Percentiles rank a stretch among this genome's conserved stretches.
Conservation (phyloP, 2,329 filamentous ascomycete species). For the Aspergillus tamarii region DNA sequence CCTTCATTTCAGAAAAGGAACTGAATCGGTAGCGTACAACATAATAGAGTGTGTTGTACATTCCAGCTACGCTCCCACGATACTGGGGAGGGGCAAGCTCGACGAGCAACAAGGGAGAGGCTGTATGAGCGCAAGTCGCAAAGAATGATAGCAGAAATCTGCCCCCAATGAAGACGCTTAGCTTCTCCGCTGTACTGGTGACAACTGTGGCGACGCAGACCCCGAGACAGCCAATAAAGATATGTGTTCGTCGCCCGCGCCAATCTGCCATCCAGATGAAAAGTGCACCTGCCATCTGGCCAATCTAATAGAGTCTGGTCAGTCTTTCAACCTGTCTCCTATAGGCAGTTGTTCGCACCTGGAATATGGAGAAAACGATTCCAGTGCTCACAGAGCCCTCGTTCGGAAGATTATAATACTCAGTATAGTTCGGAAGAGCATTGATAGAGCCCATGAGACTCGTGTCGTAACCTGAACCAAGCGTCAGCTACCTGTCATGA, state of each 20-base stretch:
- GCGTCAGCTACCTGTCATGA: neutral
- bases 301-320: constrained; percentile 4
- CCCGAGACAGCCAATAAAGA: too few relatives aligned
- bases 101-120: constrained; percentile 14
- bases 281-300: constrained; percentile 13
- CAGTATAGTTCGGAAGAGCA: constrained; percentile 15
- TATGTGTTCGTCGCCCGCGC: too few relatives aligned
- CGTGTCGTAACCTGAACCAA: constrained; percentile 13
- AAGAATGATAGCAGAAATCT: constrained; percentile 1
- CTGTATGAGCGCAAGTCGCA: constrained; percentile 16
- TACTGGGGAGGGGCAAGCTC: constrained; percentile 13
- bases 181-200: too few relatives aligned
- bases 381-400: constrained; percentile 16
- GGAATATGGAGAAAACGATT: constrained; percentile 18
- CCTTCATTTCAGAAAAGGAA: neutral
- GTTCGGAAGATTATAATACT: constrained; percentile 11
- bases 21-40: neutral
- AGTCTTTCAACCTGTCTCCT: neutral
- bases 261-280: too few relatives aligned
- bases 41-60: constrained; percentile 18
- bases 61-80: constrained; percentile 14
- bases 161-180: too few relatives aligned
- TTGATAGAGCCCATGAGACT: constrained; percentile 16
- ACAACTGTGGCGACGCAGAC: too few relatives aligned
- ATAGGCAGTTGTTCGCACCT: constrained; percentile 1